Base-by-base conservation (phyloP, 176 grass and related monocot genomes). In the Paspalum vaginatum region DNA sequence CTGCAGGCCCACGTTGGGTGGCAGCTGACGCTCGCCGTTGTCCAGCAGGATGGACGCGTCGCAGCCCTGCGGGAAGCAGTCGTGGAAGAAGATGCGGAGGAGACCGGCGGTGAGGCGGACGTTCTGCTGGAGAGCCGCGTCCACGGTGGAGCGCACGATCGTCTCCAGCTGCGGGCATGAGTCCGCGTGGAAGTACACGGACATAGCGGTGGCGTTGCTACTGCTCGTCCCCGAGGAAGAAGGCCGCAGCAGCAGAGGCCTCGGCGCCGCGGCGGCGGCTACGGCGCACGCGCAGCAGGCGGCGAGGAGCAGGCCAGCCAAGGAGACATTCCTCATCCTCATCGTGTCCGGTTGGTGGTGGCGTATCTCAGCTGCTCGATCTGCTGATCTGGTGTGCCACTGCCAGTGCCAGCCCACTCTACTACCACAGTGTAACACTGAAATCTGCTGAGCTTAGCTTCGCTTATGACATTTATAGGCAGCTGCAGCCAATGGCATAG, bases 31-130 rank as follows among this genome's bases (percentile, higher is more conserved):
- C 81, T 85, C 55, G 26, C 24, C 71, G 20, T 65, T 41, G 15
- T 68, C 73, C 6, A 91, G 85, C 4, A 88, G 61, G 12, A 88
- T 58, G 24, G 89, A 91, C 7, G 82, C 89, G 75, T 91, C 89
- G 63, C 89, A 91, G 0, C 85, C 80, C 86, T 77, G 80, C 14
- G 81, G 79, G 74, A 88, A 88, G 86, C 86, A 88, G 86, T 88
- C 86, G 65, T 88, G 86, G 79, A 83, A 83, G 41, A 83, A 83
- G 74, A 88, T 21, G 7, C 86, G 86, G 59, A 88, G 80, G 8
- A 88, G 79, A 1, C 86, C 86, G 49, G 86, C 74, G 74, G 74
- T 76, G 22, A 83, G 55, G 2, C 74, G 80, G 9, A 60, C 61
- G 48, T 88, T 51, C 20, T 24, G 62, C 4, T 16, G 4, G 14